These are phyloP conservation scores for Astragalus membranaceus DNA, from an alignment of 306 rosid species.

Conservation along the genomic window DNA sequence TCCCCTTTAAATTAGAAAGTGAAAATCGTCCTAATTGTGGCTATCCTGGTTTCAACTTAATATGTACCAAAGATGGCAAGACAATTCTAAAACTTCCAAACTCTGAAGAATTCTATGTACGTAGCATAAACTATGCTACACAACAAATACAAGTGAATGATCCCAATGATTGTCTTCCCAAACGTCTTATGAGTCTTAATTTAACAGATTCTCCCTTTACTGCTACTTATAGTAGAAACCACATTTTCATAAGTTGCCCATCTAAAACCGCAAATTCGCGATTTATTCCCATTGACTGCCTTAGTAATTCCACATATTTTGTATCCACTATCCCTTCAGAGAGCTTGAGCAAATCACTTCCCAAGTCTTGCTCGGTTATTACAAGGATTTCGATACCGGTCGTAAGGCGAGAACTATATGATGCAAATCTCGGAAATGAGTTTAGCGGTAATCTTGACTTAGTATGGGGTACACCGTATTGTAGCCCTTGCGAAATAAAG, in stretches of 20 bases:
- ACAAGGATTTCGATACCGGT: slow-evolving; percentile 33
- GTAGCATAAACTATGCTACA: slow-evolving; percentile 40
- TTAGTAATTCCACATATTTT: slow-evolving; percentile 57
- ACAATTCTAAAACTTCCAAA: slow-evolving; percentile 45
- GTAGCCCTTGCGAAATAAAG: slow-evolving; percentile 45
- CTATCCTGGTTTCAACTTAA: slow-evolving; percentile 63
- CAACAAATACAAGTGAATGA: slow-evolving; percentile 58
- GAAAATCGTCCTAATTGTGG: slow-evolving; percentile 40
- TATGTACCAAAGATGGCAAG: slow-evolving; percentile 30
- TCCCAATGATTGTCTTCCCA: slow-evolving; percentile 52
- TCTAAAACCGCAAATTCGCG: slow-evolving; percentile 27
- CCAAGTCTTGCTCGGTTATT: slow-evolving; percentile 34
- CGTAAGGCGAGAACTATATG: slow-evolving; percentile 13
- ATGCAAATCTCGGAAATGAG: slow-evolving; percentile 17
- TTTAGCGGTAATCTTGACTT: slow-evolving; percentile 37
- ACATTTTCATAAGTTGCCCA: slow-evolving; percentile 59
- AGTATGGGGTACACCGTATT: slow-evolving; percentile 57
- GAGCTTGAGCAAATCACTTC: slow-evolving; percentile 21
- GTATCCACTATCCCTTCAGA: slow-evolving; percentile 45
- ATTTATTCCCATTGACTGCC: slow-evolving; percentile 44
- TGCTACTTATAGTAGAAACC: slow-evolving; percentile 28
- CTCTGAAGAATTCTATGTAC: slow-evolving; percentile 47
- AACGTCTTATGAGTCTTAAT: slow-evolving; percentile 43
- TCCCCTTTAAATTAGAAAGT: slow-evolving; percentile 51
- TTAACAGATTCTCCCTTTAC: slow-evolving; percentile 54